Evolutionary conservation across 225 moss, liverwort and hornwort genomes (phyloP).

Genomic region (Straminergon stramineum): DNA sequence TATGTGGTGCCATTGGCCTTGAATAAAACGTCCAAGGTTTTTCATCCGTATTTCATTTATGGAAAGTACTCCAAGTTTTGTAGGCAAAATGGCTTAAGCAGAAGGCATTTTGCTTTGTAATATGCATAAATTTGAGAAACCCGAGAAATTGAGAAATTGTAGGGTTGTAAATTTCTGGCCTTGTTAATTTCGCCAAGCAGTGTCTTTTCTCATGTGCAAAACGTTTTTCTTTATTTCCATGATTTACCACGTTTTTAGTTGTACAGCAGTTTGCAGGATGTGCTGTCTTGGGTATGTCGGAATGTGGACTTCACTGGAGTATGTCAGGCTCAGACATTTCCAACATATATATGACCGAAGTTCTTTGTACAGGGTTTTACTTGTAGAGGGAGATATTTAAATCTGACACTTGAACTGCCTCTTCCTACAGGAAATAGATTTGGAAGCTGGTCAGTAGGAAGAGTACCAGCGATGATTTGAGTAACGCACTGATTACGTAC

Average conservation of each 20-base stretch:
- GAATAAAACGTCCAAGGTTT: conserved; percentile 3
- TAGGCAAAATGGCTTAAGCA: background rate
- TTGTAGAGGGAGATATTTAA: background rate
- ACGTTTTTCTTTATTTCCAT: background rate
- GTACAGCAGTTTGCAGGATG: background rate
- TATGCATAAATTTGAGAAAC: conserved; percentile 11
- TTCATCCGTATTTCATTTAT: conserved; percentile 8
- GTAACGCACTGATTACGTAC: background rate
- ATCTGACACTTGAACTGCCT: background rate
- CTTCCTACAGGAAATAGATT: background rate
- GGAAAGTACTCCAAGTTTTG: conserved; percentile 17
- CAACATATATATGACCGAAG: background rate
- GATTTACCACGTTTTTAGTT: background rate
- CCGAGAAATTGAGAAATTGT: background rate
- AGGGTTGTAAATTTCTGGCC: background rate
- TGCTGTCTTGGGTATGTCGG: background rate
- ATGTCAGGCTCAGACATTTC: background rate
- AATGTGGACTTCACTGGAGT: background rate
- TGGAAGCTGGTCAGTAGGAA: background rate
- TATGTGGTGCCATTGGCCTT: conserved; percentile 53
- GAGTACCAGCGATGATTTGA: background rate
- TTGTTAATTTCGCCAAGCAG: background rate
- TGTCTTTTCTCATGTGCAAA: background rate
- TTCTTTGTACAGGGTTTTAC: background rate
- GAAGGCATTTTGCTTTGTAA: conserved; percentile 13